These are phyloP conservation scores for Tinospora cordifolia DNA, from an alignment of 164 flowering plant genomes.

Conservation along the genomic window DNA sequence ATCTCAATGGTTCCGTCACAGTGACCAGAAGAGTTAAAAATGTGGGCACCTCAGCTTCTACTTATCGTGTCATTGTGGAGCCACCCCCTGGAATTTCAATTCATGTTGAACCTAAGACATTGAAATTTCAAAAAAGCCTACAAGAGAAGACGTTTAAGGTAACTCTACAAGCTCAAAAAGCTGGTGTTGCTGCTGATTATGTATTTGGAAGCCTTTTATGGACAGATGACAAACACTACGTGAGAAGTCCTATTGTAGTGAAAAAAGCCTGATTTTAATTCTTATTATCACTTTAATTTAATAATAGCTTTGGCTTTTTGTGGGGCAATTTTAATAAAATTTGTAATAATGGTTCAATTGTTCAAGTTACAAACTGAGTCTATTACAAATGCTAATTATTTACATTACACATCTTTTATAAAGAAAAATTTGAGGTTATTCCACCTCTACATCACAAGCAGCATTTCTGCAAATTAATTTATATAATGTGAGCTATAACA, in stretches of 20 bases:
- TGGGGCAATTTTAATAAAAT: no score
- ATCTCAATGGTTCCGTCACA: conserved; percentile 23
- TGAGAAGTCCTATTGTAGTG: conserved; percentile 60
- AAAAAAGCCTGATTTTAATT: neutral
- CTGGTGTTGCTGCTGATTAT: conserved; percentile 16
- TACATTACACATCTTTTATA: no score
- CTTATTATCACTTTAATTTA: neutral
- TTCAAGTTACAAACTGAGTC: no score
- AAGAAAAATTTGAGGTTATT: no score
- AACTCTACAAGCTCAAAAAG: conserved; percentile 12
- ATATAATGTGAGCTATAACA: no score
- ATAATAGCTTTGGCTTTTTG: neutral
- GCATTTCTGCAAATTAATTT: no score
- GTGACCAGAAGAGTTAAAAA: conserved; percentile 43
- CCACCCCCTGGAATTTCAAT: conserved; percentile 31
- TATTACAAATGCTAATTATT: no score
- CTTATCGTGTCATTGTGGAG: conserved; percentile 23
- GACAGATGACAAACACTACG: conserved; percentile 60
- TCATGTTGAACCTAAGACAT: conserved; percentile 28
- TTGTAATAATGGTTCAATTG: no score
- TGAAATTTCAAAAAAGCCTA: conserved; percentile 36
- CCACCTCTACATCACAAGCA: no score
- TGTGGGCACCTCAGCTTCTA: conserved; percentile 37
- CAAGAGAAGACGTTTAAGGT: conserved; percentile 48
- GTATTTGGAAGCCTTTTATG: conserved; percentile 55